A percentile compares a stretch with the other conserved stretches of the same genome.
Evolutionary conservation across 2,329 filamentous ascomycete genomes (phyloP).

Genomic region (Trichophyton rubrum): DNA sequence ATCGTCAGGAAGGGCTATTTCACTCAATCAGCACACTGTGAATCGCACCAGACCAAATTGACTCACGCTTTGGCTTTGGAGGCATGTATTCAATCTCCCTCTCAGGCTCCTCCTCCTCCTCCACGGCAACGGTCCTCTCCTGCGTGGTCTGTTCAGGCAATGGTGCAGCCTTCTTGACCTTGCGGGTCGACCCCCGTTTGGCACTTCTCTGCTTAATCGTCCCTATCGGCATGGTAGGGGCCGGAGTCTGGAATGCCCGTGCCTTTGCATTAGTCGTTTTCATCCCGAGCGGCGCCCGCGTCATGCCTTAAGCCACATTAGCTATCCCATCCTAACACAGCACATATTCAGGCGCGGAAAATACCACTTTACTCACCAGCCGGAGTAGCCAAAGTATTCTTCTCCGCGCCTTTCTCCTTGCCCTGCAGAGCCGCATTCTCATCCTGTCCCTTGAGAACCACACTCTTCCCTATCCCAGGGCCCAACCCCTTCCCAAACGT

Average conservation of each 20-base stretch:
- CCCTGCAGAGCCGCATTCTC: slow-evolving; percentile 43
- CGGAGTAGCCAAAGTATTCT: slow-evolving; percentile 63
- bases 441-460: slow-evolving; percentile 36
- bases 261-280: slow-evolving; percentile 95
- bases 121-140: slow-evolving; percentile 35
- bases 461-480: slow-evolving; percentile 42
- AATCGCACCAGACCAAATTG: background rate
- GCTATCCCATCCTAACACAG: background rate
- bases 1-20: slow-evolving; percentile 36
- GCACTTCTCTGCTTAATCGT: slow-evolving; percentile 50
- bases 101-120: slow-evolving; percentile 38
- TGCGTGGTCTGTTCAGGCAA: background rate
- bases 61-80: slow-evolving; percentile 48
- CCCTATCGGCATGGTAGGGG: slow-evolving; percentile 43
- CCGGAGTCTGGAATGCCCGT: slow-evolving; percentile 52
- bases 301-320: slow-evolving; percentile 19
- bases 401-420: slow-evolving; percentile 37
- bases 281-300: slow-evolving; percentile 71
- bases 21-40: slow-evolving; percentile 24
- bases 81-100: slow-evolving; percentile 86
- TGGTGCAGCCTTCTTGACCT: slow-evolving; percentile 42
- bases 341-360: background rate
- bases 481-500: slow-evolving; percentile 43
- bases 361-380: slow-evolving; percentile 43
- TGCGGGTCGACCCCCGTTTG: slow-evolving; percentile 46